Base-by-base conservation (phyloP, 768 basidiomycete genomes). In the Lactarius quietus region DNA sequence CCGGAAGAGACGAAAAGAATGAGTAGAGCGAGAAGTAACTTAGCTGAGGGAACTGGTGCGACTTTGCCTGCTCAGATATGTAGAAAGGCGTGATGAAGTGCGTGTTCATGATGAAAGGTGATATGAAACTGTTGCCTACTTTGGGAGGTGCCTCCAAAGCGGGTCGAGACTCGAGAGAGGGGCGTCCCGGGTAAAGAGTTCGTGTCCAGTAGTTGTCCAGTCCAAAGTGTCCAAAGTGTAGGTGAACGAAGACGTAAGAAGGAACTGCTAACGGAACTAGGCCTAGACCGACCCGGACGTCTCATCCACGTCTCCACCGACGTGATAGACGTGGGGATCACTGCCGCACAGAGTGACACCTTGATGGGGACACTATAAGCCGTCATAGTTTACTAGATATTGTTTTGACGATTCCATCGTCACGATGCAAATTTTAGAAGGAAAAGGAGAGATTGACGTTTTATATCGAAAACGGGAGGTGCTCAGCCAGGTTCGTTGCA, bases 381-480 rank as follows among this genome's bases (percentile, higher is more conserved):
- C 8, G 39, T 12, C 36, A 43, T 14, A 54, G 43, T 23, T 31
- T 63, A 45, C 45, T 23, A n/a, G n/a, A 45, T n/a, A 48, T 84
- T 60, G 91, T 83, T 78, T 86, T 90, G 61, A 92, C 82, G 53
- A 93, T 89, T n/a, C n/a, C 90, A 77, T 92, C 89, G 72, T 92
- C 90, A 1, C 87, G 83, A 66, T 90, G 63, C 89, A 90, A 65
- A 9, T 39, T 23, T 60, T 60, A 8, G n/a, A n/a, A 38, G 15
- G 29, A 18, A 10, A 33, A 64, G 35, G n/a, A 39, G 59, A 8
- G 75, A 74, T 73, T 90, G 89, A n/a, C 90, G 83, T 43, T 87
- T 82, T 62, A 91, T 84, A 72, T 91, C 85, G 70, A 83, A 86
- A 9, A 84, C 80, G 17, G 87, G 88, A 28, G 88, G 87, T 69